Evolutionary conservation across 2,329 filamentous ascomycete species (phyloP), one percentile per base, ranked within the genome.

Genomic region (Ophiosphaerella herpotricha): DNA sequence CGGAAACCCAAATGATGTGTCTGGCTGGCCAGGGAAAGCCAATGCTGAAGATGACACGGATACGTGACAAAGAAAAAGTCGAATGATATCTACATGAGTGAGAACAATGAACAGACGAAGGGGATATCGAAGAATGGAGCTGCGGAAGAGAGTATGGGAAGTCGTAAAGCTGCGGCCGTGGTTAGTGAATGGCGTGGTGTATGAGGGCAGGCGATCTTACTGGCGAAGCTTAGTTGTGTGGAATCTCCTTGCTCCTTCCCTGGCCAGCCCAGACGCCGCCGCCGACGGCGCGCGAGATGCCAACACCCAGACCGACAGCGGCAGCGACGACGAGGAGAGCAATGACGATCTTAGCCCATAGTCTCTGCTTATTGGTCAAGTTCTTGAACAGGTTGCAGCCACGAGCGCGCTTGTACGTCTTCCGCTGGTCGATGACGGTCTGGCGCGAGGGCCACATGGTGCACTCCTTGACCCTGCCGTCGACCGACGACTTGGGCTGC

Each of bases 391-490:
- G 68, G 40, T 69, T 71, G 58, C 72, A 76, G 55, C 72, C 72
- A 41, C 66, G 68, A 40, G 62, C 63, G 39, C 72, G 64, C 66
- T 75, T 71, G 61, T 71, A 69, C 35, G 57, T 59, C 62, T 70
- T 71, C 48, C 72, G 70, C 62, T 73, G 74, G 57, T 77, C 72
- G 59, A 75, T 68, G 48, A 80, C 72, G 29, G 77, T 77, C 63
- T 78, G 73, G 57, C 74, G 74, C 36, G 76, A 76, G 7, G 78
- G 78, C 78, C 78, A 80, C 77, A 80, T 79, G 56, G 73, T 76
- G 73, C 77, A 79, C 52, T 80, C 78, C 63, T 78, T 78, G 57
- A 64, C 59, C 45, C 71, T 63, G 45, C 68, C 73, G 53, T 78
- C 75, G 54, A 78, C 68, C 23, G 66, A 71, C 46, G 70, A 54